Evolutionary conservation across 176 grass and related monocot species (phyloP), one percentile per base, ranked within the genome.

Genomic region (Bromus sterilis): DNA sequence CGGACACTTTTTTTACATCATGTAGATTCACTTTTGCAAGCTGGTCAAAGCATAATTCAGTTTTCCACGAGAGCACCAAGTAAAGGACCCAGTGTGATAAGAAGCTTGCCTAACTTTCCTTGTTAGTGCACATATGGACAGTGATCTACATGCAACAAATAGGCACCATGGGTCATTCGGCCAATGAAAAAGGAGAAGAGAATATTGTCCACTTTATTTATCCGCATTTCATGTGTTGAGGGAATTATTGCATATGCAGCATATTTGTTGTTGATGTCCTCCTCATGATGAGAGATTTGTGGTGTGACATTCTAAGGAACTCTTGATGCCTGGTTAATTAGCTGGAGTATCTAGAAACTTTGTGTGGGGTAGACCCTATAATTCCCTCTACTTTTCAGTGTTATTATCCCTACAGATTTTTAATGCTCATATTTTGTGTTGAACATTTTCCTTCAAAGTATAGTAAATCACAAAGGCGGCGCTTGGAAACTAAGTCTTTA

Each of bases 81-180:
- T 80, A 80, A 84, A 81, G 63, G 33, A 0, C 71, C 56, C 2
- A 25, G 51, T 44, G 26, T 81, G 87, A 85, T 69, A 81, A 81
- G 87, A 89, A 81, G 3, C 78, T 37, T 85, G 82, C 87, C 87
- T 89, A 89, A 89, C 82, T 77, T 89, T 75, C 78, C 55, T 44
- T 78, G 56, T 56, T 78, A 72, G 82, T 85, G 72, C 87, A 71
- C 64, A 82, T 42, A 82, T 71, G 64, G 62, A 29, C 82, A 82
- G 42, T 85, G 55, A 11, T 82, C 72, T 81, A 71, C 72, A 56
- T 77, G 72, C 55, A 85, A 4, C 49, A 81, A 78, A 85, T 71
- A 85, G 82, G 32, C 33, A 72, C 21, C 5, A 28, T 77, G 82
- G 77, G 82, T 77, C 87, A 89, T 77, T 69, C 82, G 77, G 30